A percentile compares a stretch with the other conserved stretches of the same genome.
Conservation (phyloP, 768 basidiomycete genomes). For the Rhodotorula graminis region DNA sequence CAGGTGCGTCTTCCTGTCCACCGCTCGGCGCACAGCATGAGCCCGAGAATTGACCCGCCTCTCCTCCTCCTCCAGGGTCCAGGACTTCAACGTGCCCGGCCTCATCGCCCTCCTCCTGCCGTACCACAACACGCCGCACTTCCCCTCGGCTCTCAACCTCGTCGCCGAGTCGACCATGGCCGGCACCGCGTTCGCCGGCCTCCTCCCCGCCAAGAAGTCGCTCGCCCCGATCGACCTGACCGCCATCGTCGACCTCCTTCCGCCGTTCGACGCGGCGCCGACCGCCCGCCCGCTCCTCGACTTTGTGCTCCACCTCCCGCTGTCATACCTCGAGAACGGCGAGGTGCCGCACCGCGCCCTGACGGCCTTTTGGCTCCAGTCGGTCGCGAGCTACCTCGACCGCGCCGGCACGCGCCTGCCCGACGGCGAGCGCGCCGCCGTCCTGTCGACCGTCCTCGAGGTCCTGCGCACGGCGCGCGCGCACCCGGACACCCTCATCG, state of each 20-base stretch:
- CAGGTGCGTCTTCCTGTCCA: conserved; percentile 54
- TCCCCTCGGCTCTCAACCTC: conserved; percentile 86
- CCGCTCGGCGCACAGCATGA: too few species aligned
- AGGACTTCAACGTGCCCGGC: conserved; percentile 84
- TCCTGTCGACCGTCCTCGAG: conserved; percentile 44
- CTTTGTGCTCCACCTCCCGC: conserved; percentile 64
- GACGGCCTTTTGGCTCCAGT: conserved; percentile 74
- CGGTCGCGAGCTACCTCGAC: conserved; percentile 72
- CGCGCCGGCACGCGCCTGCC: conserved; percentile 50
- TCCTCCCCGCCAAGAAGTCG: conserved; percentile 70
- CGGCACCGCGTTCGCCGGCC: conserved; percentile 51
- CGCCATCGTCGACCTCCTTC: conserved; percentile 55
- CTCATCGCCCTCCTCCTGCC: conserved; percentile 80
- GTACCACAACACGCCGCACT: conserved; percentile 90
- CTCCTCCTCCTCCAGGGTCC: conserved; percentile 56
- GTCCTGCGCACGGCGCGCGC: conserved; percentile 28
- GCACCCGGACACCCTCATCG: conserved; percentile 32
- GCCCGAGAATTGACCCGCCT: too few species aligned
- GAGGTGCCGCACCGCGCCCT: conserved; percentile 60
- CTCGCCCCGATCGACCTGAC: conserved; percentile 68
- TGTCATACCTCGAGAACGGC: conserved; percentile 52
- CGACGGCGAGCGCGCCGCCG: conserved; percentile 34
- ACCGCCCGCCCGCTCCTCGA: conserved; percentile 66
- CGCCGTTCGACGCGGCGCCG: conserved; percentile 57
- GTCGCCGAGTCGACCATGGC: conserved; percentile 51